Evolutionary conservation across 345 rosid species (phyloP).

Genomic region (Psidium friedrichsthalianum): DNA sequence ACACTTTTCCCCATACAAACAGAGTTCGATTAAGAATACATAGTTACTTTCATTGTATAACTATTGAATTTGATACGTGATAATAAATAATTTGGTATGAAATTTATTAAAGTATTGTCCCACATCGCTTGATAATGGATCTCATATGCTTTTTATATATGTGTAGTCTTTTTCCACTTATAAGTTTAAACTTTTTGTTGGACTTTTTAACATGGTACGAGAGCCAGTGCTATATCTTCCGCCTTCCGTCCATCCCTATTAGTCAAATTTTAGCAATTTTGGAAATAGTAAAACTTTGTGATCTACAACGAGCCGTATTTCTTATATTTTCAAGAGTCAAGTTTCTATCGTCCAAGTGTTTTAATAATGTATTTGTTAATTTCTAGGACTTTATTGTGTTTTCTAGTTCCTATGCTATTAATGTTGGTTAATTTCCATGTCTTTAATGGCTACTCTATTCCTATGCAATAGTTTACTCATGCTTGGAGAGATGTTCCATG

Average conservation of each 20-base stretch:
- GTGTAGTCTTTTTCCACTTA: not conserved
- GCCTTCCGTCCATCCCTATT: not conserved
- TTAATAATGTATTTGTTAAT: too few species aligned
- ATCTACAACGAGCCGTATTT: too few species aligned
- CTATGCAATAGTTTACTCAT: too few species aligned
- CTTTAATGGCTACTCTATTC: too few species aligned
- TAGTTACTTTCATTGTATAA: not conserved
- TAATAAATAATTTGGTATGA: not conserved
- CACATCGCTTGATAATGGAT: accelerated
- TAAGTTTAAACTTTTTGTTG: not conserved
- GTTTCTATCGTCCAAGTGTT: too few species aligned
- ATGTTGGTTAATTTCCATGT: too few species aligned
- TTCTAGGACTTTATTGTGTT: too few species aligned
- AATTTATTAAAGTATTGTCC: not conserved
- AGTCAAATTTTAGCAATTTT: not conserved
- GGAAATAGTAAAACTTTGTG: too few species aligned
- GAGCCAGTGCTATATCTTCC: not conserved
- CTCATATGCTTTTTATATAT: not conserved
- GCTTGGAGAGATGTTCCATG: too few species aligned
- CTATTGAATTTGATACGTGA: not conserved
- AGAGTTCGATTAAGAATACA: not conserved
- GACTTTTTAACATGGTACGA: not conserved
- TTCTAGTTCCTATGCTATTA: too few species aligned
- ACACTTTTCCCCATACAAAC: not conserved
- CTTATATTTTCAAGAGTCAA: too few species aligned